These are phyloP conservation scores for Blastobotrys elegans DNA, from an alignment of 1,139 yeast species.

Conservation along the genomic window DNA sequence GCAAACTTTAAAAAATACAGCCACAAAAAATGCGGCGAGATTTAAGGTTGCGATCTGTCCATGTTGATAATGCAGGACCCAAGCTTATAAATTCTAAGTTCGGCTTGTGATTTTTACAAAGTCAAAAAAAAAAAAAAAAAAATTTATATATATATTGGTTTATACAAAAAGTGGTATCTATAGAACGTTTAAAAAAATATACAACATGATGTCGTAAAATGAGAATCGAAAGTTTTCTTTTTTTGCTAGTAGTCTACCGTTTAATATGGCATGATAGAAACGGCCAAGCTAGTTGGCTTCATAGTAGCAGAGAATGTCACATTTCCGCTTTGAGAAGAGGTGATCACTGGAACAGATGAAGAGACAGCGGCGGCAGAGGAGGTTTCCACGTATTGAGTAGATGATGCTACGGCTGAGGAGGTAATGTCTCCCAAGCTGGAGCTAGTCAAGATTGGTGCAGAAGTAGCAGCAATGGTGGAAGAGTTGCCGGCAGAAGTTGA, in stretches of 20 bases:
- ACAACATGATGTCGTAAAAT: too few relatives aligned
- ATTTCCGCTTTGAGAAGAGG: too few relatives aligned
- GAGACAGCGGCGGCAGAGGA: not conserved
- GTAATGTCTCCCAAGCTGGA: slow-evolving; percentile 1
- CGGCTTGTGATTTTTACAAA: too few relatives aligned
- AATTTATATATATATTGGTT: too few relatives aligned
- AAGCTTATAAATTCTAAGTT: too few relatives aligned
- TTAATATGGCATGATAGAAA: not conserved
- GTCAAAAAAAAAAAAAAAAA: too few relatives aligned
- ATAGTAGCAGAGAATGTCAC: not conserved
- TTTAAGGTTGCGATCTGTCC: too few relatives aligned
- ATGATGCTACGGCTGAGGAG: not conserved
- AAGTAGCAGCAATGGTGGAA: slow-evolving; percentile 4
- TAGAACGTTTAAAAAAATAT: not conserved
- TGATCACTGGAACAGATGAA: not conserved
- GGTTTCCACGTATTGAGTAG: not conserved
- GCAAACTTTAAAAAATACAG: too few relatives aligned
- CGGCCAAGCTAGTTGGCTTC: not conserved
- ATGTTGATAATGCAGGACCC: too few relatives aligned
- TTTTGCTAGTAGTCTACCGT: not conserved
- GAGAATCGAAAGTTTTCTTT: not conserved
- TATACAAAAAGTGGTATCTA: not conserved
- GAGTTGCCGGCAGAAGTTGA: not conserved
- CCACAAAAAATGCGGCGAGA: too few relatives aligned
- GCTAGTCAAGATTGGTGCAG: not conserved